Evolutionary conservation across 768 basidiomycete species (phyloP).

Genomic region (Boletus sensibilis): DNA sequence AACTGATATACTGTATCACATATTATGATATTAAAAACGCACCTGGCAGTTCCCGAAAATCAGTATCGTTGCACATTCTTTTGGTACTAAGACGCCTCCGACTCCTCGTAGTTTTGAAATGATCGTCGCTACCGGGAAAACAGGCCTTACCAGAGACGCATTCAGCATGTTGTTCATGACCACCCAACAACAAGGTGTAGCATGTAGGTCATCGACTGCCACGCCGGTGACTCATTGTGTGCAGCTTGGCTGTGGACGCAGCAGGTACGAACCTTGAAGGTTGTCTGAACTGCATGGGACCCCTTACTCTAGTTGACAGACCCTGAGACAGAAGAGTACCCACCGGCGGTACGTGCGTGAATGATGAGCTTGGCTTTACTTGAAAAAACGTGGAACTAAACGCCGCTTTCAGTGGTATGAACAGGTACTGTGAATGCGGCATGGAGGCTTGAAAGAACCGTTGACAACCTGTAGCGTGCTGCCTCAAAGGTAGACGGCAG

Average conservation of each 20-base stretch:
- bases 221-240: slow-evolving; percentile 3
- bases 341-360: too few relatives aligned
- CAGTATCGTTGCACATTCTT: neutral
- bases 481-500: neutral
- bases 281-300: neutral
- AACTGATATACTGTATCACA: too few relatives aligned
- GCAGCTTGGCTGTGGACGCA: neutral
- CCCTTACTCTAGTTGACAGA: neutral
- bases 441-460: neutral
- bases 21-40: neutral
- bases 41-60: neutral
- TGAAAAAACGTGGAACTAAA: neutral
- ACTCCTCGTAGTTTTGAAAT: neutral
- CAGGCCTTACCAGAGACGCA: neutral
- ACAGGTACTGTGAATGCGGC: neutral
- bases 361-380: too few relatives aligned
- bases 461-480: neutral
- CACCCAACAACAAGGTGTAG: neutral
- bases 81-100: neutral
- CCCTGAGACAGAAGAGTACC: too few relatives aligned
- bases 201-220: neutral
- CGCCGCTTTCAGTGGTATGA: too few relatives aligned
- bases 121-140: neutral
- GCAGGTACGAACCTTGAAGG: neutral
- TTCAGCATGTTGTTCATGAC: neutral